Percentiles rank a stretch among this genome's conserved stretches.
These are phyloP conservation scores for Silene latifolia DNA, from an alignment of 148 eudicot genomes.

Conservation along the genomic window DNA sequence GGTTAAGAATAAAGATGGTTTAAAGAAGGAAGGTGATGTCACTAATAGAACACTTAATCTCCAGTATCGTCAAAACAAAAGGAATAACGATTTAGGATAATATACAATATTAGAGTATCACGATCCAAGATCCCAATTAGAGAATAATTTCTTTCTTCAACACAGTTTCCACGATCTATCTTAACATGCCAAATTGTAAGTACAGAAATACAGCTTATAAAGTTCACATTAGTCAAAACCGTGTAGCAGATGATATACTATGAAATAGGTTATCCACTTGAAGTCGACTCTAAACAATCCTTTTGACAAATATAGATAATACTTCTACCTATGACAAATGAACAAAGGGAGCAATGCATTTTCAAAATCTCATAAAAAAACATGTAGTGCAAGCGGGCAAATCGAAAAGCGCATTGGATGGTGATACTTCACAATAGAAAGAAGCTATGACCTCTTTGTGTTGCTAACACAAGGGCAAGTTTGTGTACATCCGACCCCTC, in stretches of 20 bases:
- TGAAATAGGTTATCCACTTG: too few relatives aligned
- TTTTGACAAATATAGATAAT: too few relatives aligned
- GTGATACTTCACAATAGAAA: background rate
- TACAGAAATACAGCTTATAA: background rate
- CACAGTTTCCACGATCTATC: background rate
- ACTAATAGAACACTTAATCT: background rate
- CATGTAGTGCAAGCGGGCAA: too few relatives aligned
- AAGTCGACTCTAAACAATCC: too few relatives aligned
- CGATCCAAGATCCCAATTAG: background rate
- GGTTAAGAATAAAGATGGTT: constrained; percentile 20
- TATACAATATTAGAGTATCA: background rate
- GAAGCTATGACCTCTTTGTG: too few relatives aligned
- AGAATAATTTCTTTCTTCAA: background rate
- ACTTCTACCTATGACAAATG: too few relatives aligned
- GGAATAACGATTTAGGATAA: background rate
- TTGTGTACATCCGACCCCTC: too few relatives aligned
- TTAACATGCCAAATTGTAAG: background rate
- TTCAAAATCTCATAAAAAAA: too few relatives aligned
- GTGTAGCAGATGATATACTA: background rate
- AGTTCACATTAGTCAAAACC: background rate
- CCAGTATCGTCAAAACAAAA: background rate
- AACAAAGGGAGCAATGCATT: background rate
- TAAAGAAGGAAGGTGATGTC: background rate
- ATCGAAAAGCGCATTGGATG: background rate
- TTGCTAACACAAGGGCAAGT: too few relatives aligned